Evolutionary conservation across 2,329 filamentous ascomycete genomes (phyloP).

Genomic region (Aspergillus aculeatinus): DNA sequence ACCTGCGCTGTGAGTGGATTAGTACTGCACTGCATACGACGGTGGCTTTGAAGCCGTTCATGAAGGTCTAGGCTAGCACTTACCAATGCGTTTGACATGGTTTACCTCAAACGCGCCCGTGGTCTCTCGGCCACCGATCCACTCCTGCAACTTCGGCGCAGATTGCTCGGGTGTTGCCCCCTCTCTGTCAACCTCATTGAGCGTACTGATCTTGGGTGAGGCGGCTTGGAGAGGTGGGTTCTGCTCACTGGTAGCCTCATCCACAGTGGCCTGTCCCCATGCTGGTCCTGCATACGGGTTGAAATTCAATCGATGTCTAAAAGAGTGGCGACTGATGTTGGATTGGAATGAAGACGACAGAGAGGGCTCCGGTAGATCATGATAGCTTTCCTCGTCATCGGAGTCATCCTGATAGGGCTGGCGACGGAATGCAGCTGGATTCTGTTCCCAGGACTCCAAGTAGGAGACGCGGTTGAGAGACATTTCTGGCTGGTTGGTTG

Average conservation of each 20-base stretch:
- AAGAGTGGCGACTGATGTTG: constrained; percentile 25
- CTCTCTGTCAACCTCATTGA: constrained; percentile 16
- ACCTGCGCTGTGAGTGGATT: constrained; percentile 60
- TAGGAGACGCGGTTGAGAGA: constrained; percentile 45
- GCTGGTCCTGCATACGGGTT: constrained; percentile 42
- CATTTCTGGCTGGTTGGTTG: constrained; percentile 29
- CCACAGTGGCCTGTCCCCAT: constrained; percentile 34
- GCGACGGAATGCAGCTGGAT: constrained; percentile 29
- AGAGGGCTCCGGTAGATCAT: constrained; percentile 33
- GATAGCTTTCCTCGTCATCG: constrained; percentile 27
- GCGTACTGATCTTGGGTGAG: constrained; percentile 22
- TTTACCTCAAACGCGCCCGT: constrained; percentile 55
- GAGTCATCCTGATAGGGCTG: constrained; percentile 25
- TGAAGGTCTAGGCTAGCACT: constrained; percentile 26
- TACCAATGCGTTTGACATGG: constrained; percentile 53
- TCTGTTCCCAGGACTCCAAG: constrained; percentile 45
- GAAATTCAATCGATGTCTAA: constrained; percentile 40
- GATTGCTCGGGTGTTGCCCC: constrained; percentile 11
- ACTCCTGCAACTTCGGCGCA: constrained; percentile 17
- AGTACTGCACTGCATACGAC: background rate
- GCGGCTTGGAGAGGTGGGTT: constrained; percentile 22
- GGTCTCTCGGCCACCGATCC: constrained; percentile 26
- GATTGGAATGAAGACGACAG: constrained; percentile 38
- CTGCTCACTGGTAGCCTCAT: constrained; percentile 31
- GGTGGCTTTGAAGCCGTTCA: background rate